phyloP scores from a whole-genome alignment of 202 grass and related monocot genomes.

The Thinopyrum obtusiflorum region DNA sequence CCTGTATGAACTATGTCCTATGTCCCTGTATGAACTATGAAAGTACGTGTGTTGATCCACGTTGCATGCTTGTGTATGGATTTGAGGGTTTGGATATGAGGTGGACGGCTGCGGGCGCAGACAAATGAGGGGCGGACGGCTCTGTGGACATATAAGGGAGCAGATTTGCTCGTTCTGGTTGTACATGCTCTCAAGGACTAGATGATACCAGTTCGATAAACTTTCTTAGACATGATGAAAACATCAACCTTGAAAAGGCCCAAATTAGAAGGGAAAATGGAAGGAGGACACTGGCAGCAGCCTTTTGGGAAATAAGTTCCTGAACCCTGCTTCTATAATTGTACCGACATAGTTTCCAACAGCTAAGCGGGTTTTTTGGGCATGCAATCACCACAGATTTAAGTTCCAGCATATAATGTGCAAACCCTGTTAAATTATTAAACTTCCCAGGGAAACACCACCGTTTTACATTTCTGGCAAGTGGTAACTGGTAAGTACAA shows the following conservation, averaged over 20 bases:
- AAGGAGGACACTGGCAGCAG: not conserved
- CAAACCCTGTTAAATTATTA: not conserved
- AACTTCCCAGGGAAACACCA: not conserved
- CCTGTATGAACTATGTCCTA: too few species aligned
- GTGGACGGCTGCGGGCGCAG: too few species aligned
- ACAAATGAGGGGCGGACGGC: too few species aligned
- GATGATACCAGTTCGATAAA: not conserved
- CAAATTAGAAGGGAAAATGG: not conserved
- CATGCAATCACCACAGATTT: not conserved
- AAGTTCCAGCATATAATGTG: not conserved
- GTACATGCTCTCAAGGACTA: not conserved
- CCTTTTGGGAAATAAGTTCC: not conserved
- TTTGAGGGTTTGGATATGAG: too few species aligned
- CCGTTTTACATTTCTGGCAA: not conserved
- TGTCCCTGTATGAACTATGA: too few species aligned
- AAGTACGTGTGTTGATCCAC: too few species aligned
- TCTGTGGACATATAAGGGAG: too few species aligned
- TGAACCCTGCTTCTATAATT: not conserved
- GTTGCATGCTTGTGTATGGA: too few species aligned
- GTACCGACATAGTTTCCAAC: slow-evolving; percentile 1
- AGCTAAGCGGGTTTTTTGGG: not conserved
- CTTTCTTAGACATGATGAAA: not conserved
- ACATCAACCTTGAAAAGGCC: not conserved
- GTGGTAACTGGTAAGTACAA: slow-evolving; percentile 1
- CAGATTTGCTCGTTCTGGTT: too few species aligned